Base-by-base conservation (phyloP, 768 basidiomycete species). In the Mycena latifolia region DNA sequence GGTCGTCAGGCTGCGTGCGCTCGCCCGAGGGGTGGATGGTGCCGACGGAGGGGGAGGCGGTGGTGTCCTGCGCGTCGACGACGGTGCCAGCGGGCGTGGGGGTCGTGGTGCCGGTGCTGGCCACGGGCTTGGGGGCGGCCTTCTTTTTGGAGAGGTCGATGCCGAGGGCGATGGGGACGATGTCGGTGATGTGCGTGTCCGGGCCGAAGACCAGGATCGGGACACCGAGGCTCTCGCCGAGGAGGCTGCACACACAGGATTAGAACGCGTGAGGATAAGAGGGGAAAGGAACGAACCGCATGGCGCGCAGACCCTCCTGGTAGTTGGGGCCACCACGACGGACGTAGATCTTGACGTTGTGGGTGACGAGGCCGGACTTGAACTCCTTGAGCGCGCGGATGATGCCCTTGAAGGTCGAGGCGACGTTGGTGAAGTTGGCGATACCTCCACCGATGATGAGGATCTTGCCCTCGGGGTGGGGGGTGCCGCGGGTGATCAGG, bases 391-490 rank as follows among this genome's bases (percentile, higher is more conserved):
- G 86, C 20, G 98, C 96, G 48, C 90, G 93, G 80, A 99, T 99
- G 86, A 99, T 99, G 68, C 97, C 97, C 86, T 99, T 98, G 92
- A 99, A 99, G 65, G 97, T 99, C 12, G 97, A 92, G 35, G 96
- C 98, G 71, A 99, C 96, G 77, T 99, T 98, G 77, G 96, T 98
- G 84, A 99, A 99, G 89, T 99, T 99, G 84, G 98, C 98, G 69
- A 98, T 98, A 83, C 97, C 97, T 81, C 98, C 98, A 80, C 97
- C 98, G 71, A 99, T 98, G 87, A 99, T 98, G 80, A 99, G 92
- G 77, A 99, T 89, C 83, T 99, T 99, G 85, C 98, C 98, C 55
- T 98, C 84, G 56, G 91, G 84, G 72, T 88, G 86, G 53, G 93
- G 90, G 25, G 85, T 81, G 51, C 96, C 96, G 64, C 97, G 95